A percentile compares a stretch with the other conserved stretches of the same genome.
These are phyloP conservation scores for Erysimum cheiranthoides DNA, from an alignment of 345 rosid species.

Conservation along the genomic window DNA sequence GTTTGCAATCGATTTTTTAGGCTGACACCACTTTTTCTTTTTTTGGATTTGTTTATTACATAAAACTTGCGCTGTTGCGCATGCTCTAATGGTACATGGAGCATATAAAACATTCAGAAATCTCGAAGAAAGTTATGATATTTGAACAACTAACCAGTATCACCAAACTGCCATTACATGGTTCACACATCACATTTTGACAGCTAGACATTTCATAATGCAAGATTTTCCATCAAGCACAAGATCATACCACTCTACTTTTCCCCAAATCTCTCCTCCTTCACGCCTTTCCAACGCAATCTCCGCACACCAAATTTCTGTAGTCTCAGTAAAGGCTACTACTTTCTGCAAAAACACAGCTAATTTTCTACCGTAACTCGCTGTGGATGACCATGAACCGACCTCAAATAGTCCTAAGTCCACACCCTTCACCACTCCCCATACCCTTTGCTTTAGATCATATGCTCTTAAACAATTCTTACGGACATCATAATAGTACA, in stretches of 20 bases:
- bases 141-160: neutral
- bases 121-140: neutral
- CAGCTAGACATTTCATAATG: conserved; percentile 17
- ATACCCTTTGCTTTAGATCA: neutral
- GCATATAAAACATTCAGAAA: too few species aligned
- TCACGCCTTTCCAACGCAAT: neutral
- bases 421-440: conserved; percentile 14
- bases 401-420: neutral
- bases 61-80: too few species aligned
- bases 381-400: neutral
- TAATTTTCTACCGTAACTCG: neutral
- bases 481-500: conserved; percentile 24
- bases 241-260: neutral
- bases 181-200: conserved; percentile 9
- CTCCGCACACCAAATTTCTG: conserved; percentile 26
- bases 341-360: conserved; percentile 17
- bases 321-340: neutral
- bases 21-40: too few species aligned
- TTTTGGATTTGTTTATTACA: too few species aligned
- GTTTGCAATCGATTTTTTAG: too few species aligned
- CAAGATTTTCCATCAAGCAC: neutral
- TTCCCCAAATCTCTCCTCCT: conserved; percentile 21
- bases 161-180: conserved; percentile 3
- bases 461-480: conserved; percentile 1
- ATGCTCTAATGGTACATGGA: too few species aligned